Base-by-base conservation (phyloP, 2,329 filamentous ascomycete genomes). In the Cercospora zeae-maydis region DNA sequence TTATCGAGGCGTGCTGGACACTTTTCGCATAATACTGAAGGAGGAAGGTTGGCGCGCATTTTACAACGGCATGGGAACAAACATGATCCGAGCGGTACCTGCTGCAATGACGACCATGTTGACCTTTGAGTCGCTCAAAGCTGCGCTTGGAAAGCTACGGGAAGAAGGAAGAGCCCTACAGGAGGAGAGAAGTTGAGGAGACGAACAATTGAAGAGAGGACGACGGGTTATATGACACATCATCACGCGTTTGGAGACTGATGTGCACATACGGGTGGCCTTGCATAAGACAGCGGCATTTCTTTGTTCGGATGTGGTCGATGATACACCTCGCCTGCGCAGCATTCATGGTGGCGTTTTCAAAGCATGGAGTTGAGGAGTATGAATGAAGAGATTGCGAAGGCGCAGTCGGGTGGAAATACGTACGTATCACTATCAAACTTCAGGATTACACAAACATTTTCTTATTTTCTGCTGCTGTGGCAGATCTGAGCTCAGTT, bases 21-120 rank as follows among this genome's bases (percentile, higher is more conserved):
- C 93, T 0, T 93, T 89, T 76, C 86, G 87, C 66, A 93, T 88
- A 2, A 98, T 99, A 65, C 79, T 97, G 37, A 81, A 81, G 34
- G 95, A 99, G 76, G 95, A 99, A 77, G 95, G 95, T 6, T 97
- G 93, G 93, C 84, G 90, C 66, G 93, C 93, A 3, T 98, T 99
- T 72, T 99, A 99, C 75, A 93, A 93, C 24, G 95, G 95, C 36
- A 92, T 99, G 82, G 95, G 95, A 37, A 96, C 93, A 54, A 99
- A 99, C 78, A 91, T 99, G 86, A 92, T 98, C 82, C 86, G 95
- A 61, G 95, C 95, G 7, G 89, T 99, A 11, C 95, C 95, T 33
- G 92, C 95, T 21, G 93, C 95, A 19, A 96, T 96, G 72, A 96
- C 96, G 27, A 99, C 95, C 2, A 96, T 99, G 89, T 83, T 98